A percentile compares a stretch with the other conserved stretches of the same genome.
Conservation (phyloP, 2,329 filamentous ascomycete genomes). For the Scortechinia acanthostroma region DNA sequence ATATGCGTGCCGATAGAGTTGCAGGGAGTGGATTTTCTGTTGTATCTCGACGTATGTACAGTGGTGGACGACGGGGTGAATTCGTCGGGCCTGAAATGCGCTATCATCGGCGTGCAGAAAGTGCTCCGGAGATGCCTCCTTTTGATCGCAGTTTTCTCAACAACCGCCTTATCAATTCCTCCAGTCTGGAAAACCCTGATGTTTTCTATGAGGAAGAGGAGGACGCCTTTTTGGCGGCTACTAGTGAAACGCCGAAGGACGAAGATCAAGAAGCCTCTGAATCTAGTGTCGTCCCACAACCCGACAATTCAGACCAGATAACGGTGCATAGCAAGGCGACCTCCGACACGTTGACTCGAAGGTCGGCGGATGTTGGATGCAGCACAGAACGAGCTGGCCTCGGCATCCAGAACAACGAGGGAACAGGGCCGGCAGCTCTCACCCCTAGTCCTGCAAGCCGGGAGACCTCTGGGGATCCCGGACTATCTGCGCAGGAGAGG, state of each 20-base stretch:
- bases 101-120: conserved; percentile 37
- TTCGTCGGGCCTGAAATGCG: conserved; percentile 36
- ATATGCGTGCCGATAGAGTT: conserved; percentile 19
- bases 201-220: conserved; percentile 41
- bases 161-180: conserved; percentile 23
- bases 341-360: neutral
- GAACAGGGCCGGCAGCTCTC: no score
- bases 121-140: conserved; percentile 36
- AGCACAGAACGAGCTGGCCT: neutral
- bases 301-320: neutral
- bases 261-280: neutral
- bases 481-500: neutral
- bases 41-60: conserved; percentile 34
- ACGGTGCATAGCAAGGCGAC: neutral
- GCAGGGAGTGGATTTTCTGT: conserved; percentile 24
- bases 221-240: conserved; percentile 18
- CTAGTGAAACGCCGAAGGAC: neutral
- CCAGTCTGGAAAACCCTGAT: conserved; percentile 28
- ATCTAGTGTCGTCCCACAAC: neutral
- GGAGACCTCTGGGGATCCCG: no score
- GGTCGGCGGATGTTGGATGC: neutral
- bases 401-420: neutral
- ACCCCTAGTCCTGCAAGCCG: no score
- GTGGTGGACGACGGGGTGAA: conserved; percentile 32
- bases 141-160: conserved; percentile 30